phyloP scores from a whole-genome alignment of 495 filamentous ascomycete genomes.

The Aspergillus indologenus region DNA sequence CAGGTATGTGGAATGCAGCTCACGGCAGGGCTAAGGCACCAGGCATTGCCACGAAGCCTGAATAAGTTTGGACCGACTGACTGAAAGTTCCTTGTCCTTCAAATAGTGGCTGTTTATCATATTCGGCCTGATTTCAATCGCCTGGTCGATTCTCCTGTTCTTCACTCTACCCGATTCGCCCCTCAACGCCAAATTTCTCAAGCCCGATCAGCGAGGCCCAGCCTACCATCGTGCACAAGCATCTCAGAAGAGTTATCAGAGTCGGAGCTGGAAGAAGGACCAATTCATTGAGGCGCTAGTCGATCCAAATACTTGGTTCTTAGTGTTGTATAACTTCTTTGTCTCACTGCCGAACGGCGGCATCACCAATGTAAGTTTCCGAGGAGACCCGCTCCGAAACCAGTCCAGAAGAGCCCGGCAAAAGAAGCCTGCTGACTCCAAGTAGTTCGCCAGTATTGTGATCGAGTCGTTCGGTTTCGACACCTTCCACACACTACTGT shows the following conservation, averaged over 20 bases:
- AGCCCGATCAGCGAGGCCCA: conserved; percentile 5
- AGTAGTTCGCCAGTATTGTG: conserved; percentile 38
- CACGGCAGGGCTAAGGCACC: too few species aligned
- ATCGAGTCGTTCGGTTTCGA: conserved; percentile 41
- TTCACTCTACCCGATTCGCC: conserved; percentile 13
- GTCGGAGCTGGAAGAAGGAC: conserved; percentile 11
- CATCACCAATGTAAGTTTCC: conserved; percentile 11
- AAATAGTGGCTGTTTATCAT: conserved; percentile 16
- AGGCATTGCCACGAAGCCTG: neutral
- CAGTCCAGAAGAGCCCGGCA: too few species aligned
- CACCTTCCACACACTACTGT: conserved; percentile 34
- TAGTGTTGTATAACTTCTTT: conserved; percentile 12
- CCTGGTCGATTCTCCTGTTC: conserved; percentile 9
- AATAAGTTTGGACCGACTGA: neutral
- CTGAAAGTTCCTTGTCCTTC: neutral
- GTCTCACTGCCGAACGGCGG: conserved; percentile 14
- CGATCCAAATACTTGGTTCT: conserved; percentile 16
- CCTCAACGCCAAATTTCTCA: conserved; percentile 20
- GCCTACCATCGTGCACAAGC: conserved; percentile 9
- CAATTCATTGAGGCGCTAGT: conserved; percentile 15
- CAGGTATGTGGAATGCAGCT: neutral
- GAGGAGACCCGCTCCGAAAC: too few species aligned
- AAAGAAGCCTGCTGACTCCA: neutral
- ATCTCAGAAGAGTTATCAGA: conserved; percentile 10
- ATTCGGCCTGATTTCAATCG: conserved; percentile 12